These are phyloP conservation scores for Populus ilicifolia DNA, from an alignment of 345 rosid genomes.

Conservation along the genomic window DNA sequence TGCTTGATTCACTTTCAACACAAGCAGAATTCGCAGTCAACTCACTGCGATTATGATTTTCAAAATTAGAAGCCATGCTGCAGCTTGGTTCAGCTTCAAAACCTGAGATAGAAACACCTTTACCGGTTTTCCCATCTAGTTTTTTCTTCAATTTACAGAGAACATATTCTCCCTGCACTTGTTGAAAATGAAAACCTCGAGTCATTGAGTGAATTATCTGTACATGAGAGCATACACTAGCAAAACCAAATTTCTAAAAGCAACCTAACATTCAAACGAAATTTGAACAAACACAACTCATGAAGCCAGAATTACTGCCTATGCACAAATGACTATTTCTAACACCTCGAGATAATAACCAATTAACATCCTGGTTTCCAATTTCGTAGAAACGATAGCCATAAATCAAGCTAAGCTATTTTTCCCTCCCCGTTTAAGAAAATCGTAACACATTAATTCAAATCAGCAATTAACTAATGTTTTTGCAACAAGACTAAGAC, in stretches of 20 bases:
- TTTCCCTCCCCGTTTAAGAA: not conserved
- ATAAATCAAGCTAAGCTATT: not conserved
- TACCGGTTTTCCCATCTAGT: not conserved
- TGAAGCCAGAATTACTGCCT: not conserved
- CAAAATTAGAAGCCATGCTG: not conserved
- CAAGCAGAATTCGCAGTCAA: not conserved
- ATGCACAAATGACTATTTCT: not conserved
- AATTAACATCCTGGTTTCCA: not conserved
- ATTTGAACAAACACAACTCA: not conserved
- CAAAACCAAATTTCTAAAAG: not conserved
- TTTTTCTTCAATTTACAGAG: constrained; percentile 34
- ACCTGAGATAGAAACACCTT: not conserved
- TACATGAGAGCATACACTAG: not conserved
- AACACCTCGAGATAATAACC: not conserved
- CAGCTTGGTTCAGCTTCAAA: not conserved
- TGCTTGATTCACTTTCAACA: not conserved
- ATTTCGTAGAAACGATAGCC: not conserved
- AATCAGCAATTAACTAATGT: not conserved
- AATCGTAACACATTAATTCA: not conserved
- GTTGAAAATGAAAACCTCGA: not conserved
- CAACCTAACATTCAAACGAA: not conserved
- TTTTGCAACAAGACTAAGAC: no score
- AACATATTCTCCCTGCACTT: constrained; percentile 21
- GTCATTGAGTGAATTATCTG: not conserved
- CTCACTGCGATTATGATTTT: not conserved